Percentiles rank a stretch among this genome's conserved stretches.
phyloP scores from a whole-genome alignment of 106 monocot species.

The Chionographis japonica region DNA sequence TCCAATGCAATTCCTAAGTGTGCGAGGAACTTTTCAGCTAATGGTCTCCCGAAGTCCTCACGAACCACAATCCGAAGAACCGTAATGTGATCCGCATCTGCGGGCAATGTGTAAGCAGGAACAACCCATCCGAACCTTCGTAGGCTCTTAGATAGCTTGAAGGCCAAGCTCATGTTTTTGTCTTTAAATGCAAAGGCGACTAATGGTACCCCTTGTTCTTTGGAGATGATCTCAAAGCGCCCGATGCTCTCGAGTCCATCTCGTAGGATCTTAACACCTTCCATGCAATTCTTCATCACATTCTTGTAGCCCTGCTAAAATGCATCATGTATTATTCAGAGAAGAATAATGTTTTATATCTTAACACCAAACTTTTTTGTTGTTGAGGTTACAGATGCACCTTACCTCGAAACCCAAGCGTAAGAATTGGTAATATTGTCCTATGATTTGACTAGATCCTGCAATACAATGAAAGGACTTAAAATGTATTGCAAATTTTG shows the following conservation, averaged over 20 bases:
- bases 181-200: constrained; percentile 45
- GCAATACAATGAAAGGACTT: background rate
- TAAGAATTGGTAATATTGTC: constrained; percentile 46
- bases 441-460: constrained; percentile 51
- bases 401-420: constrained; percentile 39
- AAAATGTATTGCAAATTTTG: background rate
- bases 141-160: constrained; percentile 20
- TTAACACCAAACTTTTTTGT: no score
- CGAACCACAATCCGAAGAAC: constrained; percentile 42
- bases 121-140: constrained; percentile 42
- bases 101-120: constrained; percentile 46
- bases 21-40: constrained; percentile 35
- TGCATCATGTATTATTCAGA: background rate
- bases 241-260: constrained; percentile 27
- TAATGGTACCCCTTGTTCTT: constrained; percentile 39
- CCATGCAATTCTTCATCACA: constrained; percentile 47
- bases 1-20: constrained; percentile 21
- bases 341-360: background rate
- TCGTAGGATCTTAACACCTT: constrained; percentile 25
- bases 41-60: constrained; percentile 31
- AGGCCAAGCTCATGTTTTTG: constrained; percentile 5
- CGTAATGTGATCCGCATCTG: constrained; percentile 27
- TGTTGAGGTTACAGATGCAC: background rate
- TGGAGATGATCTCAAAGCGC: constrained; percentile 35
- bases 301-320: constrained; percentile 34